These are phyloP conservation scores for Lolium multiflorum DNA, from an alignment of 176 grass and related monocot species.

Conservation along the genomic window DNA sequence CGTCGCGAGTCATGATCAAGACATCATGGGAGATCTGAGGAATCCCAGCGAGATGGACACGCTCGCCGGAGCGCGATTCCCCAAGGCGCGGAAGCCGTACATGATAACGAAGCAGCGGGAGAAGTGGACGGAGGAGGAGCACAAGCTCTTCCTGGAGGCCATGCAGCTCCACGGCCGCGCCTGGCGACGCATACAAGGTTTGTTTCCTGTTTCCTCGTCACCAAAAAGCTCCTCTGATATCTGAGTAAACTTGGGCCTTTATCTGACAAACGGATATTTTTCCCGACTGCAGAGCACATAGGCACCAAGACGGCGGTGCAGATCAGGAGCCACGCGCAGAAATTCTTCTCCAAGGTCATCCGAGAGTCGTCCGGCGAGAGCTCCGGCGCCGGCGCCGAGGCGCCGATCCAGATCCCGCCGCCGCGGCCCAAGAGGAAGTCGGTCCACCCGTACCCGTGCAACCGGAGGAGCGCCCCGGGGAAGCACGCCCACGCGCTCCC, in stretches of 20 bases:
- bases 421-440: slow-evolving; percentile 93
- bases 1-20: not conserved
- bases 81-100: slow-evolving; percentile 91
- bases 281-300: slow-evolving; percentile 68
- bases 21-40: slow-evolving; percentile 24
- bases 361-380: slow-evolving; percentile 57
- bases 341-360: slow-evolving; percentile 94
- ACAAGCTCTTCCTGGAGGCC: slow-evolving; percentile 82
- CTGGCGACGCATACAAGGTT: slow-evolving; percentile 91
- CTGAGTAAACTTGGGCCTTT: not conserved
- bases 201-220: not conserved
- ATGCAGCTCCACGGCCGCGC: slow-evolving; percentile 77
- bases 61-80: slow-evolving; percentile 41
- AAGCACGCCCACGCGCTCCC: slow-evolving; percentile 41
- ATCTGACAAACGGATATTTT: not conserved
- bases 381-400: not conserved
- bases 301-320: slow-evolving; percentile 93
- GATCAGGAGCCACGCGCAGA: slow-evolving; percentile 96
- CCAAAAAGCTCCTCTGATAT: not conserved
- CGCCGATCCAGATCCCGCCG: slow-evolving; percentile 77
- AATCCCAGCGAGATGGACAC: slow-evolving; percentile 16
- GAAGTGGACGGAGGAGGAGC: slow-evolving; percentile 93
- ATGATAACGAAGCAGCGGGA: slow-evolving; percentile 92
- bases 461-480: slow-evolving; percentile 45
- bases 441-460: slow-evolving; percentile 79